Evolutionary conservation across 1,139 yeast genomes (phyloP).

Genomic region (Blastobotrys buckinghamii): DNA sequence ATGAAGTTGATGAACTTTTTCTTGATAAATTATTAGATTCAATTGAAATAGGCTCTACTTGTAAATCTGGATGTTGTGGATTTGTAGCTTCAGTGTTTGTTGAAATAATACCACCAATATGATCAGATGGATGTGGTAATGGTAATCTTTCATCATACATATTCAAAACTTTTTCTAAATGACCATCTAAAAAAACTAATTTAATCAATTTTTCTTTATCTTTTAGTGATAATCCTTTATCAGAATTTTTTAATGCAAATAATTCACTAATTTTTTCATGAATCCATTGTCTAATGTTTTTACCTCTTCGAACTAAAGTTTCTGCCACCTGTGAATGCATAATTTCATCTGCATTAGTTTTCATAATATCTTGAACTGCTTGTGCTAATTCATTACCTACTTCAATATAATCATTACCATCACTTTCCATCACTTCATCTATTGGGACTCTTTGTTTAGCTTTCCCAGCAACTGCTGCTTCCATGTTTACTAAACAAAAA

Average conservation of each 20-base stretch:
- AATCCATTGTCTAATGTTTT: conserved; percentile 26
- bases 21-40: conserved; percentile 18
- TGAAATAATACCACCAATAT: neutral
- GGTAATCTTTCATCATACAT: conserved; percentile 19
- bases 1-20: conserved; percentile 24
- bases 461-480: conserved; percentile 31
- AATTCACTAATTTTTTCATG: conserved; percentile 26
- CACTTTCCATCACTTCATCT: conserved; percentile 20
- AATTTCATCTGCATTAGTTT: conserved; percentile 18
- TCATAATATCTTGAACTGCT: conserved; percentile 28
- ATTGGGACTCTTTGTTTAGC: conserved; percentile 34
- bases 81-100: conserved; percentile 1
- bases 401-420: conserved; percentile 25
- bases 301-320: conserved; percentile 26
- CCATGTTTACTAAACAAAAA: conserved; percentile 80
- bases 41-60: conserved; percentile 21
- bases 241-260: conserved; percentile 20
- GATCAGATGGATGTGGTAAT: conserved; percentile 5
- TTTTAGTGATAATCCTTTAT: conserved; percentile 19
- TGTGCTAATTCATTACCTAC: conserved; percentile 27
- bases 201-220: conserved; percentile 28
- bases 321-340: conserved; percentile 21
- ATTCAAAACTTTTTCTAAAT: conserved; percentile 28
- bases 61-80: conserved; percentile 20
- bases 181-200: conserved; percentile 32